These are phyloP conservation scores for Umbilicus rupestris DNA, from an alignment of 164 flowering plant species.

Conservation along the genomic window DNA sequence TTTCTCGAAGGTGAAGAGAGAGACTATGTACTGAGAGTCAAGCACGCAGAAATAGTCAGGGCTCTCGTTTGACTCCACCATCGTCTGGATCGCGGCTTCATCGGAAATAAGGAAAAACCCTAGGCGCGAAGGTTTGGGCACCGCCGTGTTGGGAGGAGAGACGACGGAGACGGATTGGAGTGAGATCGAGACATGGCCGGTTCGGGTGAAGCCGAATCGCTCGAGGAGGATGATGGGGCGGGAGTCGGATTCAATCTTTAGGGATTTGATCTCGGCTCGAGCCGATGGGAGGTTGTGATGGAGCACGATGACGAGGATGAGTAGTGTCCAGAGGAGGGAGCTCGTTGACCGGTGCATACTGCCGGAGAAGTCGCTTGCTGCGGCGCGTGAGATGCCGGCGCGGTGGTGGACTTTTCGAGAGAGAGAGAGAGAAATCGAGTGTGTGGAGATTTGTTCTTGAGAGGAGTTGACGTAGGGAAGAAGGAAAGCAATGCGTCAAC, in stretches of 20 bases:
- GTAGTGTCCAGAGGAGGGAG: not conserved
- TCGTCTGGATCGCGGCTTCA: slow-evolving; percentile 52
- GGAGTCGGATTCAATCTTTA: slow-evolving; percentile 40
- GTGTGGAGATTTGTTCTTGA: not conserved
- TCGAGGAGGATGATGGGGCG: slow-evolving; percentile 80
- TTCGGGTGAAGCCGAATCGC: slow-evolving; percentile 76
- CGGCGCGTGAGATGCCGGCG: slow-evolving; percentile 4
- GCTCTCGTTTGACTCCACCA: slow-evolving; percentile 45
- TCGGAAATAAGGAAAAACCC: slow-evolving; percentile 85
- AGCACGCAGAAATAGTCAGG: slow-evolving; percentile 54
- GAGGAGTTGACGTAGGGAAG: not conserved
- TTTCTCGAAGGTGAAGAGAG: slow-evolving; percentile 51
- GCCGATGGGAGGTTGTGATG: slow-evolving; percentile 14
- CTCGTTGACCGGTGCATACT: not conserved
- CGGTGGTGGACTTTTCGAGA: too few relatives aligned
- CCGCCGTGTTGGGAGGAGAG: slow-evolving; percentile 18
- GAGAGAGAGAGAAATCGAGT: slow-evolving; percentile 4
- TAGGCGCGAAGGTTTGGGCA: slow-evolving; percentile 37
- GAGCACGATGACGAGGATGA: slow-evolving; percentile 20
- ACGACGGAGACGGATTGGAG: slow-evolving; percentile 45
- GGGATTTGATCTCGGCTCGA: slow-evolving; percentile 62
- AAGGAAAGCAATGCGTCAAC: not conserved
- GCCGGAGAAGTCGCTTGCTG: not conserved
- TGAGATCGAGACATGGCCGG: slow-evolving; percentile 51
- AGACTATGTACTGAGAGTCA: slow-evolving; percentile 34